Evolutionary conservation across 441 rosid genomes (phyloP).

Genomic region (Jatropha multifida): DNA sequence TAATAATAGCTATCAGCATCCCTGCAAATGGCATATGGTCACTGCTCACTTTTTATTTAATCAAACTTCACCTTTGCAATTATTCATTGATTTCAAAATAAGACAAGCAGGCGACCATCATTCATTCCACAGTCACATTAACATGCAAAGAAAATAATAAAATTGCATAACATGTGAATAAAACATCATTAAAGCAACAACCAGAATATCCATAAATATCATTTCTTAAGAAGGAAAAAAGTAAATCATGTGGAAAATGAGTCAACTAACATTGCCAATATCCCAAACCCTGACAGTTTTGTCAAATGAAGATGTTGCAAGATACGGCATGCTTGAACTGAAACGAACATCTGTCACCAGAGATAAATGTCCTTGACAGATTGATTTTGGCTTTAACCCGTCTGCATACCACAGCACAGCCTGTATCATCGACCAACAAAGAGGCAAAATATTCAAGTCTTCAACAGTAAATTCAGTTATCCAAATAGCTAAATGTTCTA

Average conservation of each 20-base stretch:
- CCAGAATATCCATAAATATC: no score
- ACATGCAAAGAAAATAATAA: no score
- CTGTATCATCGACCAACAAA: conserved; percentile 35
- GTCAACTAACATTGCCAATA: conserved; percentile 68
- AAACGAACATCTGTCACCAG: conserved; percentile 87
- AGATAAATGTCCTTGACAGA: conserved; percentile 74
- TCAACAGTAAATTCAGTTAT: no score
- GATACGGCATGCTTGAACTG: conserved; percentile 80
- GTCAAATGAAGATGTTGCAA: conserved; percentile 94
- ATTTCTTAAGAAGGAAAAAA: no score
- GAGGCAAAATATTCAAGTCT: background rate
- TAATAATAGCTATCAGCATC: background rate
- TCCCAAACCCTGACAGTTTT: conserved; percentile 95
- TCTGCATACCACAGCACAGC: conserved; percentile 80
- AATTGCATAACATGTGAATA: no score
- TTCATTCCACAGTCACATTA: no score
- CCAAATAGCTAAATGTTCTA: background rate
- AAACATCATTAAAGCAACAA: background rate
- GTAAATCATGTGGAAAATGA: background rate
- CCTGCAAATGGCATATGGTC: background rate
- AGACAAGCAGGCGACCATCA: background rate
- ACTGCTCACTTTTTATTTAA: background rate
- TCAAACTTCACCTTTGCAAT: background rate
- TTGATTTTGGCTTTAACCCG: conserved; percentile 57
- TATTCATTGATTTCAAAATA: no score